Conservation (phyloP, 2,329 filamentous ascomycete genomes). For the Podosphaera fusca region DNA sequence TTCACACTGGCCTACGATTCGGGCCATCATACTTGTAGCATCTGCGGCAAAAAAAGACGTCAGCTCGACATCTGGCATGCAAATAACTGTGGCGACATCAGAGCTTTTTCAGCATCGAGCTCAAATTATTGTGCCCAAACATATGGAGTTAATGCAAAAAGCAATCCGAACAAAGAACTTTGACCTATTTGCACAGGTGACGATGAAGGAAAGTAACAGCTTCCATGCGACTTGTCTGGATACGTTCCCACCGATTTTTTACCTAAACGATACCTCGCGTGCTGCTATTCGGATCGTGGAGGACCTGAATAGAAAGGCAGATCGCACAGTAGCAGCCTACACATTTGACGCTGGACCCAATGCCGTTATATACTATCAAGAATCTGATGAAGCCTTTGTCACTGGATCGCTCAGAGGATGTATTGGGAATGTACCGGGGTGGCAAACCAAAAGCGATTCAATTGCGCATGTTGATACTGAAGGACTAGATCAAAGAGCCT, state of each 20-base stretch:
- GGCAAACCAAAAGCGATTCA: slow-evolving; percentile 34
- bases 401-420: slow-evolving; percentile 56
- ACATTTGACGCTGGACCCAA: slow-evolving; percentile 97
- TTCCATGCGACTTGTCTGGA: slow-evolving; percentile 93
- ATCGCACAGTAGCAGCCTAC: slow-evolving; percentile 68
- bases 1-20: slow-evolving; percentile 87
- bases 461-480: slow-evolving; percentile 21
- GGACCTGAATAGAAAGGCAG: slow-evolving; percentile 60
- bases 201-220: slow-evolving; percentile 90
- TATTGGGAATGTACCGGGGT: slow-evolving; percentile 42
- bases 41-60: slow-evolving; percentile 92
- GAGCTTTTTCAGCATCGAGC: slow-evolving; percentile 65
- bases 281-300: slow-evolving; percentile 79
- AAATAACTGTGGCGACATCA: slow-evolving; percentile 81
- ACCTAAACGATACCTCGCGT: slow-evolving; percentile 82
- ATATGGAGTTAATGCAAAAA: slow-evolving; percentile 69
- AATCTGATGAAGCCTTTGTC: slow-evolving; percentile 49
- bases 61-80: slow-evolving; percentile 83
- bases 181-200: slow-evolving; percentile 63
- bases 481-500: slow-evolving; percentile 41
- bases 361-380: slow-evolving; percentile 84
- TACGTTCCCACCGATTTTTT: slow-evolving; percentile 93
- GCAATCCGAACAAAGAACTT: slow-evolving; percentile 65
- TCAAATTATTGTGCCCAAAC: slow-evolving; percentile 50
- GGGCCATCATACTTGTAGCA: slow-evolving; percentile 72